Conservation (phyloP, 495 filamentous ascomycete genomes). For the Pyrenula aspistea region DNA sequence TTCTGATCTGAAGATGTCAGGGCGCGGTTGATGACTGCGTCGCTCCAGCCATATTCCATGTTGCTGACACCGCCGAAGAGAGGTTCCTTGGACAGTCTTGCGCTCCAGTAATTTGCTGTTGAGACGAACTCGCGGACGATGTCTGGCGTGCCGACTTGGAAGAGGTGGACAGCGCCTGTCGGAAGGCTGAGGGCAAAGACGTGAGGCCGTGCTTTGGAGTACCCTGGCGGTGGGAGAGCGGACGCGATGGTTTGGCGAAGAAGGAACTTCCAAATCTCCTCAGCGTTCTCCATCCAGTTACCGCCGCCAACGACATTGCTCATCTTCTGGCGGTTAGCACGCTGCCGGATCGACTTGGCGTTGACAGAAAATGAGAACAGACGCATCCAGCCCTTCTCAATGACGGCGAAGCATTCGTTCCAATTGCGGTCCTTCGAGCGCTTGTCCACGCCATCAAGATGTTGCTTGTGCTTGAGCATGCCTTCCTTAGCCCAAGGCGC, state of each 20-base stretch:
- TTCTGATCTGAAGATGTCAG: conserved; percentile 43
- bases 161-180: conserved; percentile 87
- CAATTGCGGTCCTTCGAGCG: conserved; percentile 86
- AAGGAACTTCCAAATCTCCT: conserved; percentile 73
- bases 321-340: conserved; percentile 34
- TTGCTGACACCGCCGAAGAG: conserved; percentile 88
- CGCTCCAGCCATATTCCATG: conserved; percentile 95
- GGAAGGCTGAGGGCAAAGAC: conserved; percentile 94
- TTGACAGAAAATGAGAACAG: conserved; percentile 81
- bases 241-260: conserved; percentile 89
- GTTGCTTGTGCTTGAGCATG: conserved; percentile 90
- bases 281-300: conserved; percentile 94
- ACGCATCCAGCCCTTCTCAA: conserved; percentile 91
- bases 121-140: conserved; percentile 90
- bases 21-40: conserved; percentile 69
- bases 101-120: conserved; percentile 97
- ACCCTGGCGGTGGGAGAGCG: conserved; percentile 78
- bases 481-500: conserved; percentile 98
- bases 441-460: conserved; percentile 80
- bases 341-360: conserved; percentile 59
- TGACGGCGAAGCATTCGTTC: conserved; percentile 94
- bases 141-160: conserved; percentile 92
- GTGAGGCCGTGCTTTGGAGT: conserved; percentile 78
- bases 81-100: conserved; percentile 83
- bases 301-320: conserved; percentile 78